Base-by-base conservation (phyloP, 1,284 basidiomycete genomes). In the Naganishia sp. region DNA sequence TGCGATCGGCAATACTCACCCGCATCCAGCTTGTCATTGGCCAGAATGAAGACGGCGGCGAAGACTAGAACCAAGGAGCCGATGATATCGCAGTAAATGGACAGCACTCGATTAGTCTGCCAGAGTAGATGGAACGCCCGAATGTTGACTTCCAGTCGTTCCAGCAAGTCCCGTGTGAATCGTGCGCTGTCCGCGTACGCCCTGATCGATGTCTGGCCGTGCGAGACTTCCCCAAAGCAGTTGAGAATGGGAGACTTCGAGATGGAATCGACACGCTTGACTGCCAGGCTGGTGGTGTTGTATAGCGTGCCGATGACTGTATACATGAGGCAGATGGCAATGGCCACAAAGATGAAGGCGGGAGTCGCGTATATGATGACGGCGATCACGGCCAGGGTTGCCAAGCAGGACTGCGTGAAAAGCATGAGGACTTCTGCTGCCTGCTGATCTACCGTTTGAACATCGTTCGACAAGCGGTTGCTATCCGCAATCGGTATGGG, bases 181-280 rank as follows among this genome's bases (percentile, higher is more conserved):
- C 82, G 75, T 5, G 78, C 76, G 21, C 76, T 76, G 61, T 83
- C 83, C 55, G 81, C 82, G 64, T 82, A 84, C 0, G 83, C 81
- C 32, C 84, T 76, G 45, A 85, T 82, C 0, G 82, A 82, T 0
- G 78, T 76, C 67, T 83, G 81, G 23, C 83, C 83, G 4, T 77
- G 75, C 15, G 80, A 71, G 17, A 74, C 76, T 64, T 80, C 79
- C 21, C 76, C 73, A 74, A 85, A 85, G 65, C 79, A 81, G n/a
- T 82, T 81, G 63, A 85, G 84, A 67, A 85, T 81, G 18, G 84
- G 84, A 21, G 82, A 83, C 67, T 65, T 65, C 0, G 67, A 65
- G 25, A 68, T 64, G 15, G 80, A 78, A 70, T 85, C 84, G 39
- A 83, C 77, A 17, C 84, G 81, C 75, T 85, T 85, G 69, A 84